These are phyloP conservation scores for Hevea brasiliensis DNA, from an alignment of 345 rosid species.

Conservation along the genomic window DNA sequence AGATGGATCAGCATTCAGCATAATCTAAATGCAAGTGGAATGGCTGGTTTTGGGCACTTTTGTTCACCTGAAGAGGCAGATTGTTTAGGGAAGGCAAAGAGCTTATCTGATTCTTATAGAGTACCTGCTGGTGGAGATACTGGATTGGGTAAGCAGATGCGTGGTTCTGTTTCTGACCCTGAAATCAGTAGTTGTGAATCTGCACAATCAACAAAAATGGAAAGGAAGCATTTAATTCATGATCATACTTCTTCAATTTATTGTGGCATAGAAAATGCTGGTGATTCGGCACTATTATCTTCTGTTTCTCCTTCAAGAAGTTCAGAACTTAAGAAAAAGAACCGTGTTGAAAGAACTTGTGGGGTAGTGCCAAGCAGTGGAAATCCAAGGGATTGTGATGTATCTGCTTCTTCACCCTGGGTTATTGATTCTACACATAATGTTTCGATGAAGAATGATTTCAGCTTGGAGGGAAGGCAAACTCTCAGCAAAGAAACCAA, in stretches of 20 bases:
- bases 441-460: slow-evolving; percentile 16
- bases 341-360: slow-evolving; percentile 2
- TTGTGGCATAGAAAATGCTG: slow-evolving; percentile 11
- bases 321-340: slow-evolving; percentile 15
- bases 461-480: slow-evolving; percentile 18
- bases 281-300: slow-evolving; percentile 2
- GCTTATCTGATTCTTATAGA: slow-evolving; percentile 6
- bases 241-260: slow-evolving; percentile 1
- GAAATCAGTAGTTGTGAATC: slow-evolving; percentile 23
- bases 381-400: slow-evolving; percentile 11
- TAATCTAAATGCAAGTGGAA: slow-evolving; percentile 11
- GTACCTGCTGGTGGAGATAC: neutral
- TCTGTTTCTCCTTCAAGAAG: slow-evolving; percentile 19
- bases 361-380: neutral
- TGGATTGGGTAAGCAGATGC: slow-evolving; percentile 13
- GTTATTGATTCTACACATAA: neutral
- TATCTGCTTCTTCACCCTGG: neutral
- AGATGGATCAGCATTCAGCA: slow-evolving; percentile 7
- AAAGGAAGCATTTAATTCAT: slow-evolving; percentile 8
- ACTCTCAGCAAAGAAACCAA: slow-evolving; percentile 5
- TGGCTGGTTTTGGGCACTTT: neutral
- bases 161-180: slow-evolving; percentile 10
- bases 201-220: slow-evolving; percentile 10
- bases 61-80: slow-evolving; percentile 3
- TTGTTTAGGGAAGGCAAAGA: neutral